Base-by-base conservation (phyloP, 306 rosid genomes). In the Sicyos edulis region DNA sequence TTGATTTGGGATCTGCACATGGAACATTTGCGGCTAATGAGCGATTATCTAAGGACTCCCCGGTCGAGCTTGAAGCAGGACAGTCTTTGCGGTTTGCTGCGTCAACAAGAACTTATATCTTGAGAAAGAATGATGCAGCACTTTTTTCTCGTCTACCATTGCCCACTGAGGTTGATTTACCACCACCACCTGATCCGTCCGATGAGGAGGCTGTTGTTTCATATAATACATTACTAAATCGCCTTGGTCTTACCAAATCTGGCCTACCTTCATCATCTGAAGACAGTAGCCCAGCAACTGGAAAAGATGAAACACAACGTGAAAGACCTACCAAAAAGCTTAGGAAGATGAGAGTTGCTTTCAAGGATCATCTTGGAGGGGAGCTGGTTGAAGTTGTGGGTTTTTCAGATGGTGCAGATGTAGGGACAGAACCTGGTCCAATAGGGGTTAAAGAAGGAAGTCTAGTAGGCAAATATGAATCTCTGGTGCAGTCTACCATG, bases 1-100 rank as follows among this genome's bases (percentile, higher is more conserved):
- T 91, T 78, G 99, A 93, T 87, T 76, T 93, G 89, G 99, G 97
- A 47, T 93, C 99, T 80, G 97, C 92, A 1, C 99, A 93, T 78
- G 99, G 99, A 60, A 93, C 99, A 77, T 93, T 91, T 82, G 99
- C 91, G 79, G 99, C 99, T 74, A 93, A 93, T 53, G 99, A 93
- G 80, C 86, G 97, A n/a, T 82, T 91, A 78, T 83, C 92, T 47
- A 93, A 93, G 82, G 97, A 93, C 76, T 87, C 87, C 17, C 97
- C 99, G 0, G 89, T 91, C 70, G 97, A 93, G 86, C 88, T 93
- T 78, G 97, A 93, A 83, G 91, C 82, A 24, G 99, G 97, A 65
- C 99, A 93, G 73, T 93, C 99, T 71, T 78, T 93, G 84, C 85
- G 96, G 65, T 93, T 93, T 83, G 97, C 99, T 67, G 99, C 99